Percentiles rank a stretch among this genome's conserved stretches.
These are phyloP conservation scores for Tranzscheliella williamsii DNA, from an alignment of 1,284 basidiomycete species.

Conservation along the genomic window DNA sequence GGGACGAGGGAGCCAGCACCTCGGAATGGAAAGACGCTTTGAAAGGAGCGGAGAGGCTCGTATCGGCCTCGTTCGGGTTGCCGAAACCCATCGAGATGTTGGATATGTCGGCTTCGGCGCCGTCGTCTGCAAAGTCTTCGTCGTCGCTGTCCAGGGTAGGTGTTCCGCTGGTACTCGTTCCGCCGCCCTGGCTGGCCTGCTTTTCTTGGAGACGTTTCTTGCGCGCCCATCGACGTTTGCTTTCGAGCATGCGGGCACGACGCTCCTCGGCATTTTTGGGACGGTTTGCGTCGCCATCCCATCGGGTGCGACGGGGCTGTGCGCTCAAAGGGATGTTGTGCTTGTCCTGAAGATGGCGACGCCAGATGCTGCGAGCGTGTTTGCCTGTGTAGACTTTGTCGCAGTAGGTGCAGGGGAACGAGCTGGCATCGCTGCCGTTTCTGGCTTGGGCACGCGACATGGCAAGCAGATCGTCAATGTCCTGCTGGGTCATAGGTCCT, in stretches of 20 bases:
- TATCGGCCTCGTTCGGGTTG: constrained; percentile 6
- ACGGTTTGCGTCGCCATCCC: constrained; percentile 66
- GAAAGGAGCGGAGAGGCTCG: constrained; percentile 6
- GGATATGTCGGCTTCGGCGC: constrained; percentile 30
- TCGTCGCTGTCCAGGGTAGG: constrained; percentile 24
- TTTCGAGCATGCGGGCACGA: constrained; percentile 64
- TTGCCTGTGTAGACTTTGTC: constrained; percentile 65
- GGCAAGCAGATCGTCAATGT: constrained; percentile 50
- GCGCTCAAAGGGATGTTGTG: constrained; percentile 65
- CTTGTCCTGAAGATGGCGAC: constrained; percentile 67
- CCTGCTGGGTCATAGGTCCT: constrained; percentile 32
- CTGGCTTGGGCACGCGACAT: constrained; percentile 49
- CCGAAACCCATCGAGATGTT: constrained; percentile 28
- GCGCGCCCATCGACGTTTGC: constrained; percentile 65
- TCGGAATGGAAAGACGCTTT: neutral
- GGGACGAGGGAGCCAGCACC: neutral
- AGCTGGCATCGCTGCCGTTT: constrained; percentile 32
- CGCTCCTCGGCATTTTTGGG: constrained; percentile 65
- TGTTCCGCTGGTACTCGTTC: constrained; percentile 17
- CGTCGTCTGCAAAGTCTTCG: constrained; percentile 22
- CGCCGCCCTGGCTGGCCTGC: constrained; percentile 24
- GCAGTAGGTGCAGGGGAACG: constrained; percentile 63
- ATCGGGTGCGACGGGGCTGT: constrained; percentile 65
- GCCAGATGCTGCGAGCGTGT: constrained; percentile 66
- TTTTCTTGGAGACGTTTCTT: constrained; percentile 62